Evolutionary conservation across 371 early-diverging fungal genomes (phyloP).

Genomic region (Mortierella sp.): DNA sequence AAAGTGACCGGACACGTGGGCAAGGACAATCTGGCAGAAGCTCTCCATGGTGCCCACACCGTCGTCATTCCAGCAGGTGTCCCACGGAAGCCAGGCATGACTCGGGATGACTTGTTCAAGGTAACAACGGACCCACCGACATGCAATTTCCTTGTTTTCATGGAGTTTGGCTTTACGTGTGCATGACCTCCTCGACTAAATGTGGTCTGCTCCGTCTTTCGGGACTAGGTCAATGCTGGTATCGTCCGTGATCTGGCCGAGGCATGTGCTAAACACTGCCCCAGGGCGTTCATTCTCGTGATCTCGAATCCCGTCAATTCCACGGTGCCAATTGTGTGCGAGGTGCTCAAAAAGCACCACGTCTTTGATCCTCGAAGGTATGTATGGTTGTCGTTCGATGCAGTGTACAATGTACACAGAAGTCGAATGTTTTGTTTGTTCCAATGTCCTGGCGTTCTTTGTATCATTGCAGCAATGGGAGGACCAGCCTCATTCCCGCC

Average conservation of each 20-base stretch:
- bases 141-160: too few relatives aligned
- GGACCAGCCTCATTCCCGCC: too few relatives aligned
- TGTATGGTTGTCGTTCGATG: neutral
- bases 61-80: conserved; percentile 97
- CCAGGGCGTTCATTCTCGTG: conserved; percentile 83
- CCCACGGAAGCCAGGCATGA: conserved; percentile 94
- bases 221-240: conserved; percentile 85
- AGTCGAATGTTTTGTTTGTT: too few relatives aligned
- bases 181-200: too few relatives aligned
- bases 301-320: conserved; percentile 96
- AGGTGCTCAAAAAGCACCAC: conserved; percentile 82
- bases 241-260: conserved; percentile 87
- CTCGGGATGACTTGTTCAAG: conserved; percentile 90
- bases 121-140: conserved; percentile 61
- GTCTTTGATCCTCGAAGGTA: conserved; percentile 81
- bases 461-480: too few relatives aligned
- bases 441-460: too few relatives aligned
- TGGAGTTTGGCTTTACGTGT: too few relatives aligned
- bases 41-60: conserved; percentile 77
- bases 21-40: conserved; percentile 53
- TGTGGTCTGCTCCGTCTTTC: too few relatives aligned
- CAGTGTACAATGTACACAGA: too few relatives aligned
- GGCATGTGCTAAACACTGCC: conserved; percentile 78
- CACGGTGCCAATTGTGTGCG: conserved; percentile 88
- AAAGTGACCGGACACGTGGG: conserved; percentile 68